Evolutionary conservation across 768 basidiomycete genomes (phyloP), one percentile per base, ranked within the genome.

Genomic region (Macrolepiota fuliginosa): DNA sequence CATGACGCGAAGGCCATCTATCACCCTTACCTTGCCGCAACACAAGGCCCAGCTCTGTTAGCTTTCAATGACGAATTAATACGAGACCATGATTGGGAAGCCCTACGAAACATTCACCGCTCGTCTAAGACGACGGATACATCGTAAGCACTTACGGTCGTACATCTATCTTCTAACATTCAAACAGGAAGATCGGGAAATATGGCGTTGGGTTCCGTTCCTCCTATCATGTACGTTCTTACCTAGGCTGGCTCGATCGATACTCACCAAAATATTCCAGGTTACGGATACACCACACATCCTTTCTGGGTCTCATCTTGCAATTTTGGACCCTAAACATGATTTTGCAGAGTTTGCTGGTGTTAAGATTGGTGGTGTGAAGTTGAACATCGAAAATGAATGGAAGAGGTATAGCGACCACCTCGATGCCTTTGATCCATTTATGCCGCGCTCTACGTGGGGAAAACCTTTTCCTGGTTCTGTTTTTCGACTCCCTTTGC

Each of bases 131-230:
- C 66, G 42, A 65, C 66, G 0, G 82, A 83, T 65, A 73, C 72
- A 0, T 77, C 79, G 80, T 80, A 67, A 63, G 76, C 67, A 24
- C 49, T 24, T 59, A 15, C 36, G n/a, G 3, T n/a, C 13, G 15
- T 29, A 45, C 22, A 9, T 53, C 13, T 13, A 5, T 1, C 2
- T 36, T 2, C 36, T 62, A 24, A 55, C 52, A 27, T 32, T 62
- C 1, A 54, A 29, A 17, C 65, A 83, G 81, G 0, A 83, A 81
- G 70, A 83, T 81, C 5, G 83, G 82, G 19, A 84, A 83, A 64
- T 83, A 78, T 63, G 82, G 82, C 0, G 72, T 83, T 19, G 83
- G 83, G 0, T 82, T 83, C 65, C 70, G 82, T 17, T 77, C 80
- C 0, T 75, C 75, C n/a, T 84, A 82, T 64, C 81, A 84, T 66